phyloP scores from a whole-genome alignment of 495 filamentous ascomycete genomes.

The Podospora anserina region DNA sequence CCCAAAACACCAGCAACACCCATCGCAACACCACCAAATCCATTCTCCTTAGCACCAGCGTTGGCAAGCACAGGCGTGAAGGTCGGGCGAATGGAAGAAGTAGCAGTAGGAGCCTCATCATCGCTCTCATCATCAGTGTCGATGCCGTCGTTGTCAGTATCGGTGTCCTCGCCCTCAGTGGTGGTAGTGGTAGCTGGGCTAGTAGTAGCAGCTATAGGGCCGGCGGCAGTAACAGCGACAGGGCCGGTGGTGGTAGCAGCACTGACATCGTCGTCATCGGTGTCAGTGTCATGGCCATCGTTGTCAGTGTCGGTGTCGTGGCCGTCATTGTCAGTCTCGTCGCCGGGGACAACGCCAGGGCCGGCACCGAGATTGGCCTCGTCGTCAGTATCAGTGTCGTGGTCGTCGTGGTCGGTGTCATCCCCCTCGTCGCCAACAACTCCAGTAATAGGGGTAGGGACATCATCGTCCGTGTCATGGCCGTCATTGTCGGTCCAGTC shows the following conservation, averaged over 20 bases:
- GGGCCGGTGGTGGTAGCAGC: background rate
- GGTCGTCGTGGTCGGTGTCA: background rate
- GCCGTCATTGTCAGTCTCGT: background rate
- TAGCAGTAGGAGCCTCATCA: background rate
- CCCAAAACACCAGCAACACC: background rate
- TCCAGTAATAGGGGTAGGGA: too few relatives aligned
- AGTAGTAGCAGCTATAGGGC: background rate
- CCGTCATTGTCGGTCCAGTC: background rate
- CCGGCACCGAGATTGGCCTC: background rate
- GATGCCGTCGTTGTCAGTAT: background rate
- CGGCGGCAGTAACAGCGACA: background rate
- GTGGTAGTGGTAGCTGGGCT: background rate
- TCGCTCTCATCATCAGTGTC: background rate
- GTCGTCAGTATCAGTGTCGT: background rate
- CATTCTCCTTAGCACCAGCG: conserved; percentile 8
- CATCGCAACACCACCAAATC: background rate
- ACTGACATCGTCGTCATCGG: background rate
- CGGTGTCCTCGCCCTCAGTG: background rate
- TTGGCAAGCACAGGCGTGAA: background rate
- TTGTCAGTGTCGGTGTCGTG: background rate
- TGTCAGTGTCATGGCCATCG: background rate
- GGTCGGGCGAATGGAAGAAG: background rate
- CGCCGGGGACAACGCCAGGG: background rate
- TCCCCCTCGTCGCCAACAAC: too few relatives aligned
- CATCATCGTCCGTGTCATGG: background rate